Evolutionary conservation across 345 rosid genomes (phyloP), one percentile per base, ranked within the genome.

Genomic region (Brassica carinata): DNA sequence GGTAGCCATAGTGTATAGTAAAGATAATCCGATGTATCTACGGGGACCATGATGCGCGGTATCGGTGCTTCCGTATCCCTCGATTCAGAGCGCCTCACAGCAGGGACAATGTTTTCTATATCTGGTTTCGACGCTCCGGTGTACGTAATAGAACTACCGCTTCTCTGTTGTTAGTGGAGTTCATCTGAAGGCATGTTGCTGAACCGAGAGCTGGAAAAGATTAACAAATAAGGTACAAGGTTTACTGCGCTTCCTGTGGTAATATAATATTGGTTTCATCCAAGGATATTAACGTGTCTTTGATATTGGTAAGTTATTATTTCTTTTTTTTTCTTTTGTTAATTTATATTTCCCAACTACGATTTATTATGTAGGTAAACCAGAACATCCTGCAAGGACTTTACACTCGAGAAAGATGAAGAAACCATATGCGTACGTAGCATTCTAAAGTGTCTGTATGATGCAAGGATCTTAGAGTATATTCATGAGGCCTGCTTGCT

Each of bases 351-450:
- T 59, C 31, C 7, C 53, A 67, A 29, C 23, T 19, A 19, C 59
- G 17, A 30, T 10, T 51, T 29, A 38, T 15, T 66, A 18, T 64
- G 51, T 30, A 84, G 98, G 98, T 63, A 95, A 96, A 69, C 96
- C 93, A 23, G 90, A 91, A 69, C 85, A 85, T 68, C 99, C 98
- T 67, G 99, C 99, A 76, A 88, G 99, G 83, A 95, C n/a, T n/a
- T n/a, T n/a, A n/a, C n/a, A n/a, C n/a, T 93, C 76, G 96, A 93
- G 84, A 72, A 81, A 67, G 73, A 57, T 75, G 94, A 89, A 84
- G 23, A 97, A 76, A 82, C 88, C 27, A 74, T 93, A 38, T 95
- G 99, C 59, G 99, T 96, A 72, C 83, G 97, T 88, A 15, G 34
- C 88, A 94, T 76, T 87, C 94, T 1, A 92, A 79, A 91, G 98